Conservation (phyloP, 1,284 basidiomycete species). For the Cryptococcus hybrid region DNA sequence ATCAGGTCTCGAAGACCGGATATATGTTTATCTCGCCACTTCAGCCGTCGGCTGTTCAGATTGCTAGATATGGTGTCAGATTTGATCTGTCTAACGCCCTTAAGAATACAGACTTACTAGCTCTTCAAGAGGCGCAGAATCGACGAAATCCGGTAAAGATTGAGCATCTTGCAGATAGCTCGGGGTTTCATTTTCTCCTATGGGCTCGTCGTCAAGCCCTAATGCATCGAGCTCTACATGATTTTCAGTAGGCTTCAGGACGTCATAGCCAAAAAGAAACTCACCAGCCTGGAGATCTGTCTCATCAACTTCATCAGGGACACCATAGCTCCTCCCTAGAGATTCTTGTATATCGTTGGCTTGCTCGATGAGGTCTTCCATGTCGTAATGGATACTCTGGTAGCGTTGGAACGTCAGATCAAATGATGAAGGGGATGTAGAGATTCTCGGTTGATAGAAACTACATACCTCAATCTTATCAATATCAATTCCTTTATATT, state of each 20-base stretch:
- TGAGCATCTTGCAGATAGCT: slow-evolving; percentile 82
- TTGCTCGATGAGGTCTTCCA: slow-evolving; percentile 97
- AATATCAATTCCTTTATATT: slow-evolving; percentile 96
- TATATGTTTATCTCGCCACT: background rate
- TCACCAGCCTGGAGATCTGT: slow-evolving; percentile 92
- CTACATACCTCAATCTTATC: slow-evolving; percentile 89
- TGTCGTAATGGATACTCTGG: slow-evolving; percentile 91
- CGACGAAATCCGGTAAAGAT: slow-evolving; percentile 85
- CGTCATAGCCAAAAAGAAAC: slow-evolving; percentile 27
- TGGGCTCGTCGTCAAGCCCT: slow-evolving; percentile 62
- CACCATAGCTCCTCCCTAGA: slow-evolving; percentile 87
- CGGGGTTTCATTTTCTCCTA: slow-evolving; percentile 77
- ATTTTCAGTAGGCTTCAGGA: slow-evolving; percentile 1
- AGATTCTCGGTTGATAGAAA: slow-evolving; percentile 19
- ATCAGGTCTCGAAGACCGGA: too few relatives aligned
- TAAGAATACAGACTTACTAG: slow-evolving; percentile 24
- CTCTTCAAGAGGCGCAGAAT: slow-evolving; percentile 64
- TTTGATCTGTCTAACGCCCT: background rate
- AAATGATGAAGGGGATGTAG: background rate
- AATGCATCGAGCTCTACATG: slow-evolving; percentile 80
- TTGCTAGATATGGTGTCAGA: background rate
- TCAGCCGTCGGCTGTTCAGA: slow-evolving; percentile 1
- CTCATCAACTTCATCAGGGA: slow-evolving; percentile 98
- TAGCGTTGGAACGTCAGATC: background rate
- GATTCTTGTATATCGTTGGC: slow-evolving; percentile 98